Evolutionary conservation across 176 grass and related monocot species (phyloP), one percentile per base, ranked within the genome.

Genomic region (Oropetium thomaeum): DNA sequence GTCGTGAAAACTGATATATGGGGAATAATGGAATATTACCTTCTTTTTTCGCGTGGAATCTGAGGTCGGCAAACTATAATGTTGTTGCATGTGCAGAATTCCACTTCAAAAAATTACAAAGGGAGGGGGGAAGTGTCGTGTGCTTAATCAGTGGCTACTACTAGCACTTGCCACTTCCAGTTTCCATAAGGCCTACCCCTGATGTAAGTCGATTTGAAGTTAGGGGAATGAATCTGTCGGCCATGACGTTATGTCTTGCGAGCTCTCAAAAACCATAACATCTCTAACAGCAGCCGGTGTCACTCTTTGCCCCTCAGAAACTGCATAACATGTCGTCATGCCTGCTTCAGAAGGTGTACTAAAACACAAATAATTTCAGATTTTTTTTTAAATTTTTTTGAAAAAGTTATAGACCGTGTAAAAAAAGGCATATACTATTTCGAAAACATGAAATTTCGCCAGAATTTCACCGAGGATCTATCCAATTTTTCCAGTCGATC

Each of bases 21-120:
- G n/a, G 43, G 66, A 53, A 63, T 13, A 23, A 51, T 49, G 43
- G 65, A 84, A 70, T 71, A 43, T 70, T 63, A 27, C 43, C 42
- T 35, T 31, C 39, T 13, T 43, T 43, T 58, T 70, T 68, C 23
- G 2, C 22, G 73, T 83, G 43, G 42, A 83, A 84, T 77, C 33
- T 19, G n/a, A 34, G 23, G 82, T 60, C 81, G 57, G 65, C 65
- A 65, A 54, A 66, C 65, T 84, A 77, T 71, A 53, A 84, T 77
- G 65, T 70, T 42, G 65, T 19, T 83, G 81, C 81, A 77, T 83
- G 81, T 83, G 72, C 62, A 30, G 31, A 76, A 51, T 83, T 70
- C 81, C 73, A 83, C 72, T 76, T 25, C 23, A 31, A 60, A 68
- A 62, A 45, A n/a, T n/a, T 37, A 3, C 5, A 37, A 37, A 37